Evolutionary conservation across 2,329 filamentous ascomycete species (phyloP), one percentile per base, ranked within the genome.

Genomic region (Dothideomycetes sp.): DNA sequence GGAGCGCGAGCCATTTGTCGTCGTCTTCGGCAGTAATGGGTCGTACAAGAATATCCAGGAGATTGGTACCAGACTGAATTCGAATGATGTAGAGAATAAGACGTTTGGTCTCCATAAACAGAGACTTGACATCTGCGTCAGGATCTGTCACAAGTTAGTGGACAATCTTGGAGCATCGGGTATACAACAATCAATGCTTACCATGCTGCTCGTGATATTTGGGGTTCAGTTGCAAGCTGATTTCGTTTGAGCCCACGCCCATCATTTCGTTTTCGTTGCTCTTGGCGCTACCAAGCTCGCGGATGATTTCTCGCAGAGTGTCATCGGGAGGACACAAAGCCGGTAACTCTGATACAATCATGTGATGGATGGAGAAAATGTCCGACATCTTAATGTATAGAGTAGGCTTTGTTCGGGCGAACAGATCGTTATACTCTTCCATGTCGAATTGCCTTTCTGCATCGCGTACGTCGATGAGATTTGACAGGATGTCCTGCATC

Each of bases 371-470:
- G 36, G 89, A 84, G 59, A 98, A 96, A 42, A 98, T 88, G 58
- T 98, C 91, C 12, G 84, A 77, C 76, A 98, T 89, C 66, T 98
- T 98, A 68, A 98, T 94, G 66, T 96, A 98, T n/a, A 98, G 71
- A 0, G 89, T 96, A 5, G 91, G 91, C 62, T 94, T 94, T 47
- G 87, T 91, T 59, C 93, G 88, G 41, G 89, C 84, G 57, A 96
- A 96, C 5, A 98, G 73, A 55, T 98, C 91, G 57, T 95, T 96
- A 74, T 91, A 98, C 59, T 96, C 91, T 57, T 98, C 91, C 57
- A 98, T 95, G 60, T 96, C 88, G 56, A 96, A 98, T 17, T 91
- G 91, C 38, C 77, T 73, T 61, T 98, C 91, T 0, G 86, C 84
- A 52, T 91, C 81, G 11, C 83, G 79, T 10, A 96, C 84, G 10